Conservation (phyloP, 805 yeast genomes). For the Candida insectalens region DNA sequence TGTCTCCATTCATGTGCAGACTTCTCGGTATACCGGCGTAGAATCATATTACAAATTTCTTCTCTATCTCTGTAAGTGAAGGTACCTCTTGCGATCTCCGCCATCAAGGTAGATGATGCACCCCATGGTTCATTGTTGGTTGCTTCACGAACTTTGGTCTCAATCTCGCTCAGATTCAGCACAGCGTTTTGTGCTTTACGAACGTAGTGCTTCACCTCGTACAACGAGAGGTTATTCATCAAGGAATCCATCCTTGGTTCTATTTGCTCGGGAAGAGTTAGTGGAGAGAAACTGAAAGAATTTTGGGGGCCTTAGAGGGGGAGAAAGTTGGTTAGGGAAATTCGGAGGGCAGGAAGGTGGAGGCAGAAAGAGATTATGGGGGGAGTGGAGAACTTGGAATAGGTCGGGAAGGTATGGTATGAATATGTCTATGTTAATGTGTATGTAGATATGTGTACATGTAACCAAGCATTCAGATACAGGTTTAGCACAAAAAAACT, state of each 20-base stretch:
- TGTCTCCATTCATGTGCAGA: conserved; percentile 97
- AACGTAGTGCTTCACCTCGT: conserved; percentile 94
- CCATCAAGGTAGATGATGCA: conserved; percentile 83
- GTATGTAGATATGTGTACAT: too few species aligned
- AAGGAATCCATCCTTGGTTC: conserved; percentile 52
- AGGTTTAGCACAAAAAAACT: too few species aligned
- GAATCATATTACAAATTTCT: conserved; percentile 67
- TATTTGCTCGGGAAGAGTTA: not conserved
- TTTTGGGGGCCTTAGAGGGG: not conserved
- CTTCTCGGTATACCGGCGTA: conserved; percentile 90
- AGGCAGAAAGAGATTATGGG: too few species aligned
- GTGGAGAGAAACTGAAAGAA: not conserved
- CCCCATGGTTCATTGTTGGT: conserved; percentile 99
- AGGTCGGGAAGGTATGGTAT: too few species aligned
- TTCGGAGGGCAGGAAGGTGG: not conserved
- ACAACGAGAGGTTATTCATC: conserved; percentile 74
- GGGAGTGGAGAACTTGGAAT: too few species aligned
- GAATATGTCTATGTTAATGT: too few species aligned
- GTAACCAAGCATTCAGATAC: too few species aligned
- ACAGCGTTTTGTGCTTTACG: conserved; percentile 97
- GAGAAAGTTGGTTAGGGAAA: not conserved
- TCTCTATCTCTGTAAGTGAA: conserved; percentile 76
- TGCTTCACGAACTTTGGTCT: conserved; percentile 92
- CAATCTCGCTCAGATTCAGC: conserved; percentile 90
- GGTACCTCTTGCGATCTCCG: conserved; percentile 91